Base-by-base conservation (phyloP, 768 basidiomycete species). In the Hypsizygus marmoreus region DNA sequence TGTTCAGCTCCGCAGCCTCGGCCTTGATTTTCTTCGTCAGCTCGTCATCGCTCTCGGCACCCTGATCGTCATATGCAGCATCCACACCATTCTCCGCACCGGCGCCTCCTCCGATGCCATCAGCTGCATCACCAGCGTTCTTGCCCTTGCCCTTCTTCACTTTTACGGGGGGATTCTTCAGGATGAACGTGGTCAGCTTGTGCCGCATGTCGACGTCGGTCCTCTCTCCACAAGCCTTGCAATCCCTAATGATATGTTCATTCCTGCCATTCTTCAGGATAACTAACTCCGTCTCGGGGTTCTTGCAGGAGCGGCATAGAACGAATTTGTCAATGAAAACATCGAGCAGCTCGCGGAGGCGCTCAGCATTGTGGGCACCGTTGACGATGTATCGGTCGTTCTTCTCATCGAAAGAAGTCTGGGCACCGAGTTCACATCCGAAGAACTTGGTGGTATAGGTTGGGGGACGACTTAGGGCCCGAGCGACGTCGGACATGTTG, bases 371-470 rank as follows among this genome's bases (percentile, higher is more conserved):
- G 63, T 99, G 97, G 20, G 92, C 92, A 37, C 97, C 97, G 59
- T 98, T 98, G 68, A 98, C 95, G 54, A 99, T 97, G 74, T 95
- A 99, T 36, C 95, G 82, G 56, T 99, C 97, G 60, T 91, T 91
- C 70, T 92, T 94, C 68, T 95, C 92, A 67, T 97, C 93, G 63
- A 91, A 86, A 16, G 94, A 88, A 25, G 94, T 95, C 70, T 98
- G 95, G 25, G 97, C 97, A 53, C 97, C 97, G 46, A 98, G 86
- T 68, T 99, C 97, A 66, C 91, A 94, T 24, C 97, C 97, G 60
- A 99, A 98, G 78, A 95, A 99, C 71, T 99, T 99, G 69, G 95
- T 97, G 51, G 95, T 88, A 66, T 98, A 97, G 32, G 94, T 81
- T 20, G 97, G 89, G 49, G 95, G 95, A 47, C 97, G 88, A 61